A percentile compares a stretch with the other conserved stretches of the same genome.
These are phyloP conservation scores for Volvariella volvacea DNA, from an alignment of 1,284 basidiomycete species.

Conservation along the genomic window DNA sequence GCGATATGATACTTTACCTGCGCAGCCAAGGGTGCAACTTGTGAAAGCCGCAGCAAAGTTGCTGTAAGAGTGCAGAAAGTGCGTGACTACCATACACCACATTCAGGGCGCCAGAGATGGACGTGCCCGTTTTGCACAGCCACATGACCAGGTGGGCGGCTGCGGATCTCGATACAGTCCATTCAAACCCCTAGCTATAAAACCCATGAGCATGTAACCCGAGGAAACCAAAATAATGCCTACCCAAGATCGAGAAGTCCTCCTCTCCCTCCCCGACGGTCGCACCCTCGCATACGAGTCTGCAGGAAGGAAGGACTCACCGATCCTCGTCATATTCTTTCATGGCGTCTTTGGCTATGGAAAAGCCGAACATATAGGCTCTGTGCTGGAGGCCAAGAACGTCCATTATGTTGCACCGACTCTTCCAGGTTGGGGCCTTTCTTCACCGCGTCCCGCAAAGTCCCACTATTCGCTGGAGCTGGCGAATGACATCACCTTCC, in stretches of 20 bases:
- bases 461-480: slow-evolving; percentile 35
- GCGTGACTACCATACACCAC: too few relatives aligned
- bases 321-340: slow-evolving; percentile 40
- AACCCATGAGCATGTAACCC: too few relatives aligned
- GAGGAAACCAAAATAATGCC: too few relatives aligned
- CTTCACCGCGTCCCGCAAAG: slow-evolving; percentile 31
- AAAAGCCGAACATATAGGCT: slow-evolving; percentile 23
- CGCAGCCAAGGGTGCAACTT: too few relatives aligned
- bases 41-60: too few relatives aligned
- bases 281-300: slow-evolving; percentile 45
- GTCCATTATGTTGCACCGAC: slow-evolving; percentile 42
- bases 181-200: too few relatives aligned
- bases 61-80: too few relatives aligned
- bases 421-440: slow-evolving; percentile 48
- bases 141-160: too few relatives aligned
- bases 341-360: slow-evolving; percentile 46
- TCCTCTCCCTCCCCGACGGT: slow-evolving; percentile 32
- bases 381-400: slow-evolving; percentile 26
- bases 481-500: slow-evolving; percentile 34
- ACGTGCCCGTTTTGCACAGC: too few relatives aligned
- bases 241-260: neutral
- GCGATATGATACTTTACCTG: too few relatives aligned
- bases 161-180: too few relatives aligned
- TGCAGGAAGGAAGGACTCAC: slow-evolving; percentile 36
- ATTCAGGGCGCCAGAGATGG: too few relatives aligned